These are phyloP conservation scores for Scortechinia acanthostroma DNA, from an alignment of 2,329 filamentous ascomycete species.

Conservation along the genomic window DNA sequence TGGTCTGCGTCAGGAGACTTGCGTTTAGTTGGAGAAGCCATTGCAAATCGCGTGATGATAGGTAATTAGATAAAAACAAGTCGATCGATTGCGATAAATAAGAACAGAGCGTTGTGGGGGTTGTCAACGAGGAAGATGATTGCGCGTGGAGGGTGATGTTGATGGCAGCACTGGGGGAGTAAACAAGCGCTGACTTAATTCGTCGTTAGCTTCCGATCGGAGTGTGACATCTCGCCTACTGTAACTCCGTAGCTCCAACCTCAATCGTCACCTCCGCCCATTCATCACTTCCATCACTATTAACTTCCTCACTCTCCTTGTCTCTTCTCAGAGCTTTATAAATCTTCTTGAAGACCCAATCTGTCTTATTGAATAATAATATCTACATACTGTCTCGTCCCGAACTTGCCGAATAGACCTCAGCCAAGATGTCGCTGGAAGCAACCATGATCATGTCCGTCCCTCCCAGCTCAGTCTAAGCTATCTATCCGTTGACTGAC, in stretches of 20 bases:
- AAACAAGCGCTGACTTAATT: slow-evolving; percentile 1
- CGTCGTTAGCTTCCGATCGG: background rate
- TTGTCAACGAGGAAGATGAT: background rate
- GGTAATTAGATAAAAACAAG: background rate
- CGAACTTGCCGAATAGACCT: background rate
- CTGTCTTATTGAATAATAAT: too few relatives aligned
- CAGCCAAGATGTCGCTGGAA: slow-evolving; percentile 1
- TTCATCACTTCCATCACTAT: background rate
- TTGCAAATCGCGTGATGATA: background rate
- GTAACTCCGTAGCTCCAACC: background rate
- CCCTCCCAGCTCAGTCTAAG: background rate
- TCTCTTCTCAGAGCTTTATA: too few relatives aligned
- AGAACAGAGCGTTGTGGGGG: background rate
- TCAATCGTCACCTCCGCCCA: background rate
- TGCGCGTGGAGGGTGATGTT: background rate
- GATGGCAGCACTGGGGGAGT: background rate
- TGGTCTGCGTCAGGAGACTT: background rate
- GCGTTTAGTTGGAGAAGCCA: slow-evolving; percentile 1
- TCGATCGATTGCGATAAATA: background rate
- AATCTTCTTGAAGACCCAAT: background rate
- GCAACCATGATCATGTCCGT: slow-evolving; percentile 1
- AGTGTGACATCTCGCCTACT: background rate
- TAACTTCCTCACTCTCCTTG: background rate
- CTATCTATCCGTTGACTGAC: too few relatives aligned
- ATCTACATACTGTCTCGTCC: too few relatives aligned